These are phyloP conservation scores for Eimeria maxima DNA, from an alignment of 169 alveolate species.

Conservation along the genomic window DNA sequence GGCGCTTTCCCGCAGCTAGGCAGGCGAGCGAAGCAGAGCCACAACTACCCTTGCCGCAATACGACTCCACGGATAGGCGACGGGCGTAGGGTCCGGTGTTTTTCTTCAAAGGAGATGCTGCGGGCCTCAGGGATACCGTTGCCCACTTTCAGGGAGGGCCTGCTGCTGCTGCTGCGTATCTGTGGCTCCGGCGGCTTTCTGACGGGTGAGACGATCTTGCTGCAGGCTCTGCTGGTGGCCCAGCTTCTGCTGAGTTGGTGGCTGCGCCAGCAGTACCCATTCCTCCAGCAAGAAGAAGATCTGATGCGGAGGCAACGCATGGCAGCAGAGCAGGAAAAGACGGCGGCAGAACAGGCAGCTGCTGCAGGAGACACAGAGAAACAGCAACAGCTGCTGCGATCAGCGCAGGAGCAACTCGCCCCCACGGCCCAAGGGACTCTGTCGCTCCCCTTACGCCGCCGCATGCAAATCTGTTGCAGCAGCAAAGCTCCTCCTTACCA, in stretches of 20 bases:
- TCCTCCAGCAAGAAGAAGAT: constrained; percentile 73
- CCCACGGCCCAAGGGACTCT: constrained; percentile 57
- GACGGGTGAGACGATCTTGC: constrained; percentile 66
- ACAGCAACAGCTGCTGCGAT: constrained; percentile 69
- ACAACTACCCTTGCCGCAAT: constrained; percentile 74
- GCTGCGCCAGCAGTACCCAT: constrained; percentile 77
- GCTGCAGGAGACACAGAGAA: constrained; percentile 65
- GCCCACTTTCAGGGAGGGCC: constrained; percentile 77
- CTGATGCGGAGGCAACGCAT: constrained; percentile 70
- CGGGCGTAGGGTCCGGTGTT: constrained; percentile 81
- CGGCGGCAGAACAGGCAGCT: constrained; percentile 69
- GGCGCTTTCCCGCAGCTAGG: constrained; percentile 23
- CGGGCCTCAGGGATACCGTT: constrained; percentile 80
- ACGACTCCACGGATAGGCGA: constrained; percentile 80
- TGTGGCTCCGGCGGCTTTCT: constrained; percentile 71
- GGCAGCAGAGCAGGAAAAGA: constrained; percentile 50
- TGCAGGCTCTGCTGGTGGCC: constrained; percentile 75
- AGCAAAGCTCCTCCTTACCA: constrained; percentile 68
- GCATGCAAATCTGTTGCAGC: constrained; percentile 76
- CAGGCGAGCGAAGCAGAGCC: constrained; percentile 62
- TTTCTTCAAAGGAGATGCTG: constrained; percentile 84
- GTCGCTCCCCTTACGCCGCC: constrained; percentile 73
- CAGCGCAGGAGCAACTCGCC: constrained; percentile 43
- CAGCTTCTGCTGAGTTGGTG: constrained; percentile 80
- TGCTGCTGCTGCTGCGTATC: constrained; percentile 72